Evolutionary conservation across 441 rosid genomes (phyloP), one percentile per base, ranked within the genome.

Genomic region (Pelargonium myrrhifolium): DNA sequence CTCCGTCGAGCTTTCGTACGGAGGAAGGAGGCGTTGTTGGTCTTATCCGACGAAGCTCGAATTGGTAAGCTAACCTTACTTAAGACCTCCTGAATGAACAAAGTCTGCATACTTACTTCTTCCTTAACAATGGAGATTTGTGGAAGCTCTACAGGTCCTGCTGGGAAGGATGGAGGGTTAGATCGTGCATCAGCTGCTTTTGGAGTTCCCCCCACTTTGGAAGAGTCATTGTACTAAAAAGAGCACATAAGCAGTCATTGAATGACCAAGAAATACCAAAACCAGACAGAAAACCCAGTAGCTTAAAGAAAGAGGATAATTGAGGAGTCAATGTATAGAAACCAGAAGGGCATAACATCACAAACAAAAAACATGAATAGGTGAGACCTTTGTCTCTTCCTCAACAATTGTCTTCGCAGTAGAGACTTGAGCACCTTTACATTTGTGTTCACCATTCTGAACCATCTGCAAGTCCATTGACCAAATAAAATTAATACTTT

Each of bases 381-480:
- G 65, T 47, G 62, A 18, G 64, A 20, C 74, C 24, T 67, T n/a
- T n/a, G n/a, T n/a, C n/a, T n/a, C n/a, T n/a, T 86, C 86, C 68
- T 83, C 90, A 26, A 86, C 62, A 69, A 79, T 79, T 14, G 71
- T 74, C 79, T 83, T 79, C 81, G 78, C 86, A 37, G 69, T 83
- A 66, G 72, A 5, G 58, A 28, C 66, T 45, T 75, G 74, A 65
- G 70, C 20, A 31, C 71, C 76, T 12, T 68, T 28, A 72, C 94
- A 85, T 78, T 83, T 82, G 68, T 87, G 90, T 9, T 76, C 88
- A 10, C 95, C 95, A 69, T 81, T 81, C 68, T 81, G 80, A 79
- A 92, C 85, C 86, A 82, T 84, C 96, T 92, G 75, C 76, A 80
- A 72, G 64, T 65, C 59, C 14, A 68, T 59, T 22, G 39, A 43